Base-by-base conservation (phyloP, 169 alveolate species). In the Eimeria nieschulzi region DNA sequence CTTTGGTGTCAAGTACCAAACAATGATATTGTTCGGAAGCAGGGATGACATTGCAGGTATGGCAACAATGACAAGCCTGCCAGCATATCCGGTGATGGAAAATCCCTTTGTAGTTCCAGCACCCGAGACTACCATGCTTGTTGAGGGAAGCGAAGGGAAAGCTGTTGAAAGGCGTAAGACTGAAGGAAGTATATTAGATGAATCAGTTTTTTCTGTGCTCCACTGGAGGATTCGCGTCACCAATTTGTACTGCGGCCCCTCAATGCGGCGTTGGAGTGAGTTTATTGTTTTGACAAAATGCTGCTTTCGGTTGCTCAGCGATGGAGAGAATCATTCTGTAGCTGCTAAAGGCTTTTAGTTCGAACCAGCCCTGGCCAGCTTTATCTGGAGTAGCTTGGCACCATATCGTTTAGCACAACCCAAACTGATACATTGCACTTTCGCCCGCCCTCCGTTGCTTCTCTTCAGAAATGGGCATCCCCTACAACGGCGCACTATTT, bases 231-330 rank as follows among this genome's bases (percentile, higher is more conserved):
- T 59, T 59, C 68, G 68, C n/a, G 2, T 59, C n/a, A 19, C 68
- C 68, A 59, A 59, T 59, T 15, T 59, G 68, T 59, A 59, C n/a
- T 59, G 68, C 68, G 68, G 68, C 68, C 68, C 68, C n/a, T 2
- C 68, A 59, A 12, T 59, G 68, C 68, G 68, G n/a, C 15, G n/a
- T 12, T 59, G 68, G 68, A 59, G 68, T 59, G n/a, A 15, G 68
- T 59, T 59, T 12, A 12, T 59, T 19, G 68, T 59, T 33, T 59
- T 33, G 46, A 33, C 46, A 33, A 33, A 33, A 3, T 33, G 46
- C 0, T 33, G 46, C 46, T 3, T 33, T 33, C 46, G 46, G 46
- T 33, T 33, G 46, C 46, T 33, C 46, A 33, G 46, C 46, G 6
- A 33, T 33, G 46, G 46, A 33, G 46, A 33, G 46, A 33, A 33